Evolutionary conservation across 176 grass and related monocot species (phyloP), one percentile per base, ranked within the genome.

Genomic region (Paspalum notatum): DNA sequence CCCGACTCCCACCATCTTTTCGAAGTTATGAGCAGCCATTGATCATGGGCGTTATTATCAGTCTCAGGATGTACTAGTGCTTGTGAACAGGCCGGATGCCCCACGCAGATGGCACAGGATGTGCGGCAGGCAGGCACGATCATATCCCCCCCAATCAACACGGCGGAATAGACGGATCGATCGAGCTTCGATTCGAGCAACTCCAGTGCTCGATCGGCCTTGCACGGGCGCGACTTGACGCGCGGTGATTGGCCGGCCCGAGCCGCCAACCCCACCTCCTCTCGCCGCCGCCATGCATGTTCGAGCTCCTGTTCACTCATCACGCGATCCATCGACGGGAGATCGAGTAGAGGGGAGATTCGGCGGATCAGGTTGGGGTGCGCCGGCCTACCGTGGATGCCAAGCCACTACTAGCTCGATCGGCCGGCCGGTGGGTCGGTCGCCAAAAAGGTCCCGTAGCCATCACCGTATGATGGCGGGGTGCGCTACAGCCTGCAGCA

Each of bases 1-100:
- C n/a, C n/a, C n/a, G n/a, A n/a, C n/a, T n/a, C n/a, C n/a, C n/a
- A 32, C 32, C 20, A 83, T 56, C 81, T 74, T 66, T 83, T 55
- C 60, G 44, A 57, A 78, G 57, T 53, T 22, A 65, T 44, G 76
- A 80, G 22, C 11, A 7, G 4, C 5, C 60, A 65, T 65, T 78
- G 22, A 40, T 78, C 17, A 13, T 4, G 8, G 8, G 46, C 18
- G 39, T 43, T 2, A 24, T 3, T 27, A 6, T 22, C 3, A 15
- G 1, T 27, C 10, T 22, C 3, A 15, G 1, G 18, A 37, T 32
- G 26, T 21, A n/a, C n/a, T 13, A 6, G 27, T 14, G 26, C 12
- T 12, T 7, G 75, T 7, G 32, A 51, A 26, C 60, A 25, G 26
- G 25, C 4, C 6, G 20, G 59, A 40, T 63, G 71, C 11, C 7